These are phyloP conservation scores for Aeminium ludgeri DNA, from an alignment of 495 filamentous ascomycete species.

Conservation along the genomic window DNA sequence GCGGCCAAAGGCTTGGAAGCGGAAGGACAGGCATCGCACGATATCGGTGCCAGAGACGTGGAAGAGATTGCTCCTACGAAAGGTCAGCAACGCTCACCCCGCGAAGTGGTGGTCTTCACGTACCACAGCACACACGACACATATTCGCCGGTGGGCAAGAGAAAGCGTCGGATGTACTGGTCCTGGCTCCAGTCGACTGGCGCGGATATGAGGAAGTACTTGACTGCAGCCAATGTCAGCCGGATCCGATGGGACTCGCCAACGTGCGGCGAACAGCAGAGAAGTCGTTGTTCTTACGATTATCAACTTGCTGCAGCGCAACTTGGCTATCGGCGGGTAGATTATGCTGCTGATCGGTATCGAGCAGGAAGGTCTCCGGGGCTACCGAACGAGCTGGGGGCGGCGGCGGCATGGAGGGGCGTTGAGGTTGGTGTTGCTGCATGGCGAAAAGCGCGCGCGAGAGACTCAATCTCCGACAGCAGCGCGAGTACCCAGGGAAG, in stretches of 20 bases:
- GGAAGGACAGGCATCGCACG: constrained; percentile 91
- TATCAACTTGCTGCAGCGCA: constrained; percentile 94
- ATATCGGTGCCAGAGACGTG: constrained; percentile 98
- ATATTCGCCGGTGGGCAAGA: constrained; percentile 93
- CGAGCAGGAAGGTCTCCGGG: constrained; percentile 96
- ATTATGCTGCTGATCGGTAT: constrained; percentile 85
- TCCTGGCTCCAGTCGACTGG: constrained; percentile 95
- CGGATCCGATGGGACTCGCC: no score
- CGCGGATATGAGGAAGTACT: constrained; percentile 98
- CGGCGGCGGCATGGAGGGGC: constrained; percentile 40
- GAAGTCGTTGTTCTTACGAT: constrained; percentile 46
- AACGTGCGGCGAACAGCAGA: neutral
- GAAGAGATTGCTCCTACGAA: constrained; percentile 85
- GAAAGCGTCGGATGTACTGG: constrained; percentile 88
- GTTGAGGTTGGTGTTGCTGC: constrained; percentile 8
- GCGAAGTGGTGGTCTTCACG: constrained; percentile 19
- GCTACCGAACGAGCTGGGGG: constrained; percentile 44
- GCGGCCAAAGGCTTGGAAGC: constrained; percentile 94
- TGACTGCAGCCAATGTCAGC: constrained; percentile 44
- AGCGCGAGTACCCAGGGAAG: no score
- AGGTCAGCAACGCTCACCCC: constrained; percentile 13
- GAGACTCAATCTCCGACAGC: no score
- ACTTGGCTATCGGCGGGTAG: constrained; percentile 94
- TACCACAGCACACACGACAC: constrained; percentile 95
- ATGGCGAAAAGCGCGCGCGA: no score